Base-by-base conservation (phyloP, 1,139 yeast species). In the Pichia sp. region DNA sequence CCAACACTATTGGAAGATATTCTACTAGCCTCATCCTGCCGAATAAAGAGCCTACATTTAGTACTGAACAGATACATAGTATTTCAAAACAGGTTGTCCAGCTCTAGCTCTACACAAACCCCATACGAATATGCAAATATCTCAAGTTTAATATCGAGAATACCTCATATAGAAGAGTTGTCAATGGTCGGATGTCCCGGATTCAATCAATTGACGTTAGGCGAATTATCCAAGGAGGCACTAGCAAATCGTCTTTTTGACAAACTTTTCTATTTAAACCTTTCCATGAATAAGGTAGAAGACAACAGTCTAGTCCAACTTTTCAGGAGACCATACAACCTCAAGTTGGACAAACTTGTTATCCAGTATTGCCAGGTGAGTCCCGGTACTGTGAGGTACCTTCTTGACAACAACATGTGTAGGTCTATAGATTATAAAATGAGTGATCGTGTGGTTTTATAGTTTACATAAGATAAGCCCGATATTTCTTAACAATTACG, bases 241-340 rank as follows among this genome's bases (percentile, higher is more conserved):
- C 30, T 51, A 3, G 30, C 40, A 5, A 34, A 46, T 17, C 33
- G 44, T 8, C 33, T 30, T 6, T 61, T 61, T n/a, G 42, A 31
- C 3, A 43, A 53, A 3, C 42, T 65, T 27, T 43, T 53, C 7
- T 20, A 20, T 6, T 49, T 65, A 17, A 60, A 63, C 41, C 43
- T 65, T 1, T 63, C 69, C 12, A 34, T 52, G 20, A 65, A 63
- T 52, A 58, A 56, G 20, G 56, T 65, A 6, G 59, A 62, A 4
- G 64, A 64, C 2, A 56, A 60, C 27, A 65, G 67, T 1, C 24
- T 65, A 1, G 30, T 61, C 17, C 60, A 58, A 3, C 46, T 65
- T 38, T 64, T 65, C 24, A 58, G 57, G 20, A 38, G 48, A 16
- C 54, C 56, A 17, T 42, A 50, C 0, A 55, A 60, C 6, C 55